Evolutionary conservation across 73 alveolate species (phyloP), one percentile per base, ranked within the genome.

Genomic region (Tetrahymena malaccensis): DNA sequence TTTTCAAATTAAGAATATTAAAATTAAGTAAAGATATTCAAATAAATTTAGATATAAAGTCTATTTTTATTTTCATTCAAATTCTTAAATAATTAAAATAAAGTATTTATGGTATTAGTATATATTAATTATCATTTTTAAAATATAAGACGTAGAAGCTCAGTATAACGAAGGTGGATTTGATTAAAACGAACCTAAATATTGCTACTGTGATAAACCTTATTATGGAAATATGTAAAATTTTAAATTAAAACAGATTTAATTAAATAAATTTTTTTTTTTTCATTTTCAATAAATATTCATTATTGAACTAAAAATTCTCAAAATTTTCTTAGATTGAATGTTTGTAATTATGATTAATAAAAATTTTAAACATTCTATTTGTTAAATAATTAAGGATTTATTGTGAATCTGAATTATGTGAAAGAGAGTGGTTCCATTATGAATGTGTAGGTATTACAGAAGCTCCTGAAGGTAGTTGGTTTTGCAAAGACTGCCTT

Each of bases 351-450:
- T n/a, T n/a, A n/a, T n/a, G n/a, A n/a, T n/a, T n/a, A n/a, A n/a
- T 25, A 27, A 25, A 27, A 7, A 70, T 22, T n/a, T 12, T 70
- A 11, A 70, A 70, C 31, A 27, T 22, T 70, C 2, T 70, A 98
- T 50, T 50, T 50, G 7, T 50, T 19, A 5, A 50, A 50, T 10
- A 98, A 38, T 97, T 97, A 95, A 98, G 97, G 99, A 98, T 98
- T 50, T 97, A 97, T 85, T 98, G 99, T 95, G 99, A 98, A 85
- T 96, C 96, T 85, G 97, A 97, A 38, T 93, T 43, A 17, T 98
- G 99, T 85, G 97, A 97, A 93, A 96, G 96, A 96, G 99, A 98
- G 94, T 98, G 99, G 99, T 98, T 98, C 96, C 99, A 98, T 94
- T 98, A 97, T 95, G 98, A 97, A 93, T 98, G 99, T 94, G 99